Percentiles rank a stretch among this genome's conserved stretches.
Conservation (phyloP, 169 alveolate genomes). For the Cryptosporidium tyzzeri region DNA sequence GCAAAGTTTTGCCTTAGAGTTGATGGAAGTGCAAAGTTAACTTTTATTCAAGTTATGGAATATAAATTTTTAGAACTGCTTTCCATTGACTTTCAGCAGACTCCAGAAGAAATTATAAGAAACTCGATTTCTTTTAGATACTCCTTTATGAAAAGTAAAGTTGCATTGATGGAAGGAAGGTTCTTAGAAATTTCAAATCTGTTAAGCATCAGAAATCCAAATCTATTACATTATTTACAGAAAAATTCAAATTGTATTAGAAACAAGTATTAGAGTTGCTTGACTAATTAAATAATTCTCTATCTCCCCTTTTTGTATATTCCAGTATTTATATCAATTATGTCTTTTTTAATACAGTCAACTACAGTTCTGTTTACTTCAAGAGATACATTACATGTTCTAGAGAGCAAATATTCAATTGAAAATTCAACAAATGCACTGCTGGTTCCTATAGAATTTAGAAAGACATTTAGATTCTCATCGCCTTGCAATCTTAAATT, state of each 20-base stretch:
- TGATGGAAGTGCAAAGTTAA: conserved; percentile 55
- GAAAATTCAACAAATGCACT: conserved; percentile 3
- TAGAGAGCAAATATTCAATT: conserved; percentile 27
- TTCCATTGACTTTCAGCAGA: conserved; percentile 42
- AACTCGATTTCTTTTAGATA: conserved; percentile 69
- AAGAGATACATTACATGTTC: conserved; percentile 37
- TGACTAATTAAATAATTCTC: not conserved
- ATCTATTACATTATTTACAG: conserved; percentile 40
- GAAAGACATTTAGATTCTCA: not conserved
- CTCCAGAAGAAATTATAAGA: conserved; percentile 44
- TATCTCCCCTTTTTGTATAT: not conserved
- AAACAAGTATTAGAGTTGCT: conserved; percentile 8
- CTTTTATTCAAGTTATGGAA: conserved; percentile 53
- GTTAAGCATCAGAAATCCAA: conserved; percentile 67
- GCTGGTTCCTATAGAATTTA: conserved; percentile 5
- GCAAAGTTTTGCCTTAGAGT: conserved; percentile 36
- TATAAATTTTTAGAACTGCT: conserved; percentile 59
- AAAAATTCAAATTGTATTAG: conserved; percentile 20
- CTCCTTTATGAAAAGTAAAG: conserved; percentile 68
- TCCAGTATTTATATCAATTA: conserved; percentile 19
- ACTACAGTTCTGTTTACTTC: conserved; percentile 16
- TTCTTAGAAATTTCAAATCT: conserved; percentile 60
- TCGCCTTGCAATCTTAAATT: not conserved
- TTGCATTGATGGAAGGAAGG: conserved; percentile 70
- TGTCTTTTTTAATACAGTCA: conserved; percentile 13